Evolutionary conservation across 257 asterid species (phyloP).

Genomic region (Ligustrum vulgare): DNA sequence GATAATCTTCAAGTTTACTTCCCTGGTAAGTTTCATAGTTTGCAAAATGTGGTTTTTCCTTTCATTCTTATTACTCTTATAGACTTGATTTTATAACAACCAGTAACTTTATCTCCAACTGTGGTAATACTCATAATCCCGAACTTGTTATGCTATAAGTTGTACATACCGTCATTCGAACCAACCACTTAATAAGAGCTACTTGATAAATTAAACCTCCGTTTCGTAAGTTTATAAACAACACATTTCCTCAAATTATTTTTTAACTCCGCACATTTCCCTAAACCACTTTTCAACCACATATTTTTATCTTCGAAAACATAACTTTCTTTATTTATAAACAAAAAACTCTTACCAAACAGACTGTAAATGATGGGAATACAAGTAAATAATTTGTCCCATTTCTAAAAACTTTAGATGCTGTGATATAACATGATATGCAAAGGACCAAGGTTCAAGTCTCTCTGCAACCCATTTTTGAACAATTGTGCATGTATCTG

Average conservation of each 20-base stretch:
- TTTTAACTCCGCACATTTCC: too few relatives aligned
- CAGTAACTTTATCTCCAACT: too few relatives aligned
- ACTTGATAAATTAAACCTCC: not conserved
- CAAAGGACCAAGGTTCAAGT: not conserved
- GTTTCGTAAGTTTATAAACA: too few relatives aligned
- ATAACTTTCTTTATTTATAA: too few relatives aligned
- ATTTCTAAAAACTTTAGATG: not conserved
- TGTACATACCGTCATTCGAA: not conserved
- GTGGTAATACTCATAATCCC: too few relatives aligned
- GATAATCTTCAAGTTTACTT: constrained; percentile 45
- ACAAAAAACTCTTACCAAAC: too few relatives aligned
- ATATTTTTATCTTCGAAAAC: too few relatives aligned
- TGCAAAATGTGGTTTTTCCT: not conserved
- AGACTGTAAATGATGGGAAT: not conserved
- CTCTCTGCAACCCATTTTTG: not conserved
- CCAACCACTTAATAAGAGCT: not conserved
- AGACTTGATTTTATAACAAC: too few relatives aligned
- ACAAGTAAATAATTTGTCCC: not conserved
- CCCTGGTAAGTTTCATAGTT: constrained; percentile 40
- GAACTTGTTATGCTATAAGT: not conserved
- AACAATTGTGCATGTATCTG: not conserved
- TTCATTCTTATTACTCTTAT: not conserved
- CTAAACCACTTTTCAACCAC: too few relatives aligned
- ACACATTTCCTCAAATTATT: too few relatives aligned
- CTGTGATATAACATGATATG: not conserved